These are phyloP conservation scores for Bipolaris cookei DNA, from an alignment of 2,329 filamentous ascomycete genomes.

Conservation along the genomic window DNA sequence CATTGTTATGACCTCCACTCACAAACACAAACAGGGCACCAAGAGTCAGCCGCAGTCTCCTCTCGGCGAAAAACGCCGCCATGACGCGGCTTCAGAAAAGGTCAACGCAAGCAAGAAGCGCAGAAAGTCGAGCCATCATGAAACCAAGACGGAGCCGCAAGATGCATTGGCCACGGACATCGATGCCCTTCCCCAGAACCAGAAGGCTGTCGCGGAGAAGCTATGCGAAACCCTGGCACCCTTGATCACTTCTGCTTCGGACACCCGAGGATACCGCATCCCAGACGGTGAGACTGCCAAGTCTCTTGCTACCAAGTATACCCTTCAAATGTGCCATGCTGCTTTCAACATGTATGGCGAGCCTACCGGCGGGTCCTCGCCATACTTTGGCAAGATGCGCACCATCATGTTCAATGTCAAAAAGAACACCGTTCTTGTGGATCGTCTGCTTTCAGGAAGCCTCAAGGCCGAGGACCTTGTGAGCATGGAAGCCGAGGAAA, in stretches of 20 bases:
- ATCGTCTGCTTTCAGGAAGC: constrained; percentile 73
- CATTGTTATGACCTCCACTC: constrained; percentile 9
- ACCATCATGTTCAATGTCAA: constrained; percentile 86
- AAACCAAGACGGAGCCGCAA: constrained; percentile 29
- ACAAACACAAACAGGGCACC: constrained; percentile 25
- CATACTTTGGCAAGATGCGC: constrained; percentile 71
- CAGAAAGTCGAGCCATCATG: constrained; percentile 45
- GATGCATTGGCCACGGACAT: constrained; percentile 24
- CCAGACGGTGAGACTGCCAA: constrained; percentile 69
- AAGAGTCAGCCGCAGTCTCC: constrained; percentile 46
- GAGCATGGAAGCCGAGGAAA: constrained; percentile 87
- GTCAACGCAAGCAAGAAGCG: constrained; percentile 44
- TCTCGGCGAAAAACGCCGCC: constrained; percentile 46
- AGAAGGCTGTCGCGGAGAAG: constrained; percentile 72
- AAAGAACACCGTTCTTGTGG: constrained; percentile 79
- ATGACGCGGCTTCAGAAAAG: constrained; percentile 42
- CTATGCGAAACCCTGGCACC: constrained; percentile 73
- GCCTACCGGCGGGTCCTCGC: constrained; percentile 50
- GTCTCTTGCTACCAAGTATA: constrained; percentile 71
- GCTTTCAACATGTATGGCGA: constrained; percentile 63
- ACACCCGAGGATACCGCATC: constrained; percentile 67
- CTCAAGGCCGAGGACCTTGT: constrained; percentile 78
- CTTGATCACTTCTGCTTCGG: constrained; percentile 70
- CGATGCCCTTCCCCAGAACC: constrained; percentile 63
- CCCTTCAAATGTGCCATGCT: constrained; percentile 79